Evolutionary conservation across 2,329 filamentous ascomycete species (phyloP), one percentile per base, ranked within the genome.

Genomic region (Lachnellula arida): DNA sequence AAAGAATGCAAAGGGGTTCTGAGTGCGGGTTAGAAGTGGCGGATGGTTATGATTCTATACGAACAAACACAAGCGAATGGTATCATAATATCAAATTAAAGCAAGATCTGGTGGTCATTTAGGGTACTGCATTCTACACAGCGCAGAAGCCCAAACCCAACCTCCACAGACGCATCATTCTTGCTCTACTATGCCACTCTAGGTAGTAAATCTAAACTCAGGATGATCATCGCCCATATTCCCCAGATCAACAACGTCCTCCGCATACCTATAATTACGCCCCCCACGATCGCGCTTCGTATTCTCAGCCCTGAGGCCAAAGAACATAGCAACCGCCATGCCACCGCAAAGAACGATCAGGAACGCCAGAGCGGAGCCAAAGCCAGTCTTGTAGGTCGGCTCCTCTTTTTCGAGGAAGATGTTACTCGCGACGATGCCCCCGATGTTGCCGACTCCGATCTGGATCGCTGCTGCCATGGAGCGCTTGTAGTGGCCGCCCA

Each of bases 211-310:
- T 46, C 76, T 72, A 62, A 78, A 81, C 25, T 68, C 67, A 3
- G 77, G 78, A 65, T 80, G 77, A 53, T 78, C 73, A 55, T 81
- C 78, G 0, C 78, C 78, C 61, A 80, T 69, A 57, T 81, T 80
- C 12, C 39, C 40, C 51, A 57, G 17, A 5, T 78, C 75, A 23
- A 70, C 68, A 19, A 68, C 70, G 14, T 11, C 25, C n/a, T 43
- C 17, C 12, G 65, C 58, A 23, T 79, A 64, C 40, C 76, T 70
- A 46, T 71, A 65, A 60, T 80, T 75, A 43, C 75, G 70, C 60
- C 76, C 72, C 0, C 78, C 78, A 12, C 19, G 19, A n/a, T 46
- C 42, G 32, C 35, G 51, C 49, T 51, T 50, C 23, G 23, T 39
- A 42, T 46, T 47, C 46, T 53, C 51, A 28, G 43, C 43, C 35